phyloP scores from a whole-genome alignment of 2,329 filamentous ascomycete genomes.

The Xylariaceae sp. region DNA sequence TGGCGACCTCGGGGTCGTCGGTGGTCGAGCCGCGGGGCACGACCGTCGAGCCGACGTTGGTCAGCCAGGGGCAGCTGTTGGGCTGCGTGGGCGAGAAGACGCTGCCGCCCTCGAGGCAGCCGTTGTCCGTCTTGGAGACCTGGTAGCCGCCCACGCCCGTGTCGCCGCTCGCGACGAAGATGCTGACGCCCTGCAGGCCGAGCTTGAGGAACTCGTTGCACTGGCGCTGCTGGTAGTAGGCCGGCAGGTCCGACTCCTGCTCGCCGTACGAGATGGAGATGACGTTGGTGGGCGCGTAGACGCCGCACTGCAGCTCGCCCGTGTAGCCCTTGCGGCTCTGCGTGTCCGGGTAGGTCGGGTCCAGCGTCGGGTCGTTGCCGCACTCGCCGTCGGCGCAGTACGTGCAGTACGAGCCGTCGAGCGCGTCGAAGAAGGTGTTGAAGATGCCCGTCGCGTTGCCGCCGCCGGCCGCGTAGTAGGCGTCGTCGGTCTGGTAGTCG shows the following conservation, averaged over 20 bases:
- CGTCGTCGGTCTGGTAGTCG: conserved; percentile 39
- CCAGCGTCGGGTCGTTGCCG: conserved; percentile 38
- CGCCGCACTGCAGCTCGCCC: conserved; percentile 29
- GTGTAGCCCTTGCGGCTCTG: conserved; percentile 40
- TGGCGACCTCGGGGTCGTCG: conserved; percentile 6
- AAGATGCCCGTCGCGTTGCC: conserved; percentile 20
- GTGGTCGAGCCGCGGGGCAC: conserved; percentile 11
- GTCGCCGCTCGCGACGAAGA: conserved; percentile 42
- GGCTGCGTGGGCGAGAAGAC: conserved; percentile 43
- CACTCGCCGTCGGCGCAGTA: conserved; percentile 41
- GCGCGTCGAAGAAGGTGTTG: conserved; percentile 39
- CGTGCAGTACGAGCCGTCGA: conserved; percentile 46
- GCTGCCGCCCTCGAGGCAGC: conserved; percentile 29
- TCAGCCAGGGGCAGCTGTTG: conserved; percentile 43
- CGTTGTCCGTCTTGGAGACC: conserved; percentile 18
- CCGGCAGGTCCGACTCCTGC: conserved; percentile 44
- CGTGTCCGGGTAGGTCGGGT: conserved; percentile 43
- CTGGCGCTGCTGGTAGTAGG: conserved; percentile 44
- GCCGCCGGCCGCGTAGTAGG: conserved; percentile 28
- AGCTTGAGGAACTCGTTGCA: conserved; percentile 47
- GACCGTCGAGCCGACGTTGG: conserved; percentile 33
- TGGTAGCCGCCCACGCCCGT: conserved; percentile 34
- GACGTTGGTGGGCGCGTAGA: conserved; percentile 25
- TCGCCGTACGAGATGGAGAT: conserved; percentile 49
- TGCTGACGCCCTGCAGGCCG: conserved; percentile 38